Evolutionary conservation across 352 stramenopile species (phyloP), one percentile per base, ranked within the genome.

Genomic region (Ophiocytium majus): DNA sequence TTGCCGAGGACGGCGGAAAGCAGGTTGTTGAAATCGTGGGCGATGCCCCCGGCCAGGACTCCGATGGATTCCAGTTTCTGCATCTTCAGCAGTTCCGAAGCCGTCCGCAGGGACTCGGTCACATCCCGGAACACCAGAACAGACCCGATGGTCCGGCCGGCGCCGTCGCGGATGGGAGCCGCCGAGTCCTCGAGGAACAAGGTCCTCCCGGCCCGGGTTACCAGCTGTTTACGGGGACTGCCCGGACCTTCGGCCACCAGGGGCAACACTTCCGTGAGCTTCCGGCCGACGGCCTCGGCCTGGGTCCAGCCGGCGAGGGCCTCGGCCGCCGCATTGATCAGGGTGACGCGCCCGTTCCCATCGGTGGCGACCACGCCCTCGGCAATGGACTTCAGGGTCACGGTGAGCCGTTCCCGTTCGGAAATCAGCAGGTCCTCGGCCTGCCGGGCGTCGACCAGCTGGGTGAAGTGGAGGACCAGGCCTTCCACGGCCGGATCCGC

Each of bases 101-200:
- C n/a, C n/a, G n/a, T n/a, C n/a, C n/a, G n/a, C n/a, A n/a, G n/a
- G n/a, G n/a, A n/a, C 57, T 71, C 19, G 57, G 57, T 23, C 19
- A 71, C 28, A 71, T 71, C 57, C 57, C 57, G 57, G 57, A 71
- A 71, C 57, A 71, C 57, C 57, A 71, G 57, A 23, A 71, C 57
- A 23, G 19, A 23, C 57, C 57, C 57, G 57, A 71, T 28, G 57
- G 28, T 71, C 19, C 57, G 23, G 23, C 57, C 57, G 57, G 23
- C 57, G 57, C 19, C 57, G 19, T 71, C 19, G 19, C 57, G 57
- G 57, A 71, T 71, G 19, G 57, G 57, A 23, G 57, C 57, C 19
- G 57, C 57, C 19, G 19, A 23, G 57, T 71, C 57, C 19, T 71
- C 57, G 57, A 71, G 23, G 19, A 28, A 28, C 57, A 28, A 23